Evolutionary conservation across 2,329 filamentous ascomycete genomes (phyloP), one percentile per base, ranked within the genome.

Genomic region (Fusarium armeniacum): DNA sequence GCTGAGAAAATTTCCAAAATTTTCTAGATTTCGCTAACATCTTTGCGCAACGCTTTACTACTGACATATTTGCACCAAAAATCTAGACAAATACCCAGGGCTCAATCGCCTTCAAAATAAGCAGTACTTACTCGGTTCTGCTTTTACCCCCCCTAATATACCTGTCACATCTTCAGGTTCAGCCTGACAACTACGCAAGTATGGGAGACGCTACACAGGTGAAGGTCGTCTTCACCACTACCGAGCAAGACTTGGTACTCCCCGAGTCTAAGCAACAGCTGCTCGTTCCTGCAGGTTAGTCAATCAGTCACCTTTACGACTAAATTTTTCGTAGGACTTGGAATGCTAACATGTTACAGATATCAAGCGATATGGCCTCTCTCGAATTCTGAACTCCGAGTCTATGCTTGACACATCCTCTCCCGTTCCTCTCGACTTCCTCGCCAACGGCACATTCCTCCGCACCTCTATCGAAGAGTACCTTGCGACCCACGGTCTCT

Each of bases 371-470:
- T 91, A 91, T 87, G 89, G 89, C 73, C 84, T 92, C 56, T 91
- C 89, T 20, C 86, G 89, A 62, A 89, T 92, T 65, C 84, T 92
- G 77, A 92, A 92, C 80, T 91, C 90, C 74, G 87, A 90, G 83
- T 88, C 88, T 35, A 90, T 92, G 86, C 89, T 92, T 78, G 84
- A 86, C 77, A 90, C 88, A 46, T 77, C 84, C 30, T 82, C 83
- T 13, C 89, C 92, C 15, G 86, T 94, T 47, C 93, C 93, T 20
- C 91, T 99, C 81, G 96, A 99, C 81, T 98, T 99, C 83, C 87
- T 99, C 73, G 91, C 97, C 81, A 96, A 98, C 80, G 96, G 96
- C 79, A 90, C 91, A 76, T 98, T 97, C 80, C 87, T 99, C 53
- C 91, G 93, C 67, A 92, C 94, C 28, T 93, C 93, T 20, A 88